Conservation (phyloP, 2,329 filamentous ascomycete species). For the Didymella glomerata region DNA sequence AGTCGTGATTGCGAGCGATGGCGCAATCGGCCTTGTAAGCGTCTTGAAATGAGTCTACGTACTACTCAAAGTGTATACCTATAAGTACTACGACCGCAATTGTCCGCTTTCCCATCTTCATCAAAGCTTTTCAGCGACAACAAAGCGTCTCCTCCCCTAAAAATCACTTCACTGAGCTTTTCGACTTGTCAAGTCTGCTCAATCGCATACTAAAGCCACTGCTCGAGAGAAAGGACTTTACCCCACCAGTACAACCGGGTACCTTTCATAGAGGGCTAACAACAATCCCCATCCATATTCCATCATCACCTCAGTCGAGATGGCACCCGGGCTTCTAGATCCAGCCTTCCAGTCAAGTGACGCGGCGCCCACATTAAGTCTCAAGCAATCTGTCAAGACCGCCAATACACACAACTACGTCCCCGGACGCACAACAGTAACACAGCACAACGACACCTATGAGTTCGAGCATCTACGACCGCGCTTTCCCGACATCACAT, state of each 20-base stretch:
- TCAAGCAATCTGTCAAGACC: slow-evolving; percentile 32
- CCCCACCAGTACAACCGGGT: slow-evolving; percentile 11
- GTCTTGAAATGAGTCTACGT: slow-evolving; percentile 22
- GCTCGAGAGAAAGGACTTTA: not conserved
- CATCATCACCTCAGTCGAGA: slow-evolving; percentile 22
- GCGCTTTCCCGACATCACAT: slow-evolving; percentile 62
- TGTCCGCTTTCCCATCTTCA: slow-evolving; percentile 2
- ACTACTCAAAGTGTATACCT: slow-evolving; percentile 11
- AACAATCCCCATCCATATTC: slow-evolving; percentile 1
- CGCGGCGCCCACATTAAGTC: slow-evolving; percentile 11
- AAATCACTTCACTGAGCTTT: not conserved
- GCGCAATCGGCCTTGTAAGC: slow-evolving; percentile 38
- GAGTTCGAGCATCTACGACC: slow-evolving; percentile 62
- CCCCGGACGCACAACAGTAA: slow-evolving; percentile 58
- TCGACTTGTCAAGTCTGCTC: not conserved
- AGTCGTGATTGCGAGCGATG: slow-evolving; percentile 48
- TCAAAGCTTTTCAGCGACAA: slow-evolving; percentile 3
- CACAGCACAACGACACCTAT: slow-evolving; percentile 58
- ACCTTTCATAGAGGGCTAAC: slow-evolving; percentile 9
- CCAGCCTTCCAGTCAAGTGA: slow-evolving; percentile 30
- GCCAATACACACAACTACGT: slow-evolving; percentile 51
- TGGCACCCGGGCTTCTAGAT: slow-evolving; percentile 49
- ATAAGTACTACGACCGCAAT: slow-evolving; percentile 23
- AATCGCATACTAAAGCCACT: not conserved
- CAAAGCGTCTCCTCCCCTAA: not conserved